Base-by-base conservation (phyloP, 768 basidiomycete genomes). In the Agrocybe pediades region DNA sequence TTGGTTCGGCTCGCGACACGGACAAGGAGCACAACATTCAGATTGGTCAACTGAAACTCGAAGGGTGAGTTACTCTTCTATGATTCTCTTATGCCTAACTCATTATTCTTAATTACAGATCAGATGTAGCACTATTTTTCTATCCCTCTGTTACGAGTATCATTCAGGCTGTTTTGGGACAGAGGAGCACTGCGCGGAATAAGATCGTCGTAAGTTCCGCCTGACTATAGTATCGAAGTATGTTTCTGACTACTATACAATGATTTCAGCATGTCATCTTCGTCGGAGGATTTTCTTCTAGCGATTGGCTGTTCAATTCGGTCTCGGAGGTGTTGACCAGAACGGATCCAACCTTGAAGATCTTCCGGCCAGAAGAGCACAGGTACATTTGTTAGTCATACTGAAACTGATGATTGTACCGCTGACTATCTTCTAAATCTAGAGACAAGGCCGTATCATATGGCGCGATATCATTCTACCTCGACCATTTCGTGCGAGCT, bases 281-380 rank as follows among this genome's bases (percentile, higher is more conserved):
- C 2, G 82, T 85, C 3, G 83, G 83, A 11, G 84, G 82, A 0
- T 85, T 84, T 60, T 76, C 80, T 16, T 79, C 81, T 0, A 83
- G 77, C 54, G 78, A 82, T 47, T 84, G 78, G 74, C 63, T 85
- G 9, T 80, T 74, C 57, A 60, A 68, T 3, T 67, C 68, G 39
- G 71, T 84, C 1, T 72, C 70, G 39, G 65, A 58, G 41, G 57
- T 66, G 6, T 65, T 84, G 11, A 66, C 67, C 9, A 57, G 66
- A 1, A 61, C 71, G 0, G 73, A 73, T 13, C 33, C 33, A 36
- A 36, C 33, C 15, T 60, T 82, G 30, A 68, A 63, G 19, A 60
- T 83, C 16, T 71, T 74, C 46, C 71, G 80, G 6, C 83, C 82
- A 1, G 81, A 83, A 55, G 74, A 72, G 20, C 78, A 81, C 46